Conservation (phyloP, 2,329 filamentous ascomycete genomes). For the Setomelanomma holmii region DNA sequence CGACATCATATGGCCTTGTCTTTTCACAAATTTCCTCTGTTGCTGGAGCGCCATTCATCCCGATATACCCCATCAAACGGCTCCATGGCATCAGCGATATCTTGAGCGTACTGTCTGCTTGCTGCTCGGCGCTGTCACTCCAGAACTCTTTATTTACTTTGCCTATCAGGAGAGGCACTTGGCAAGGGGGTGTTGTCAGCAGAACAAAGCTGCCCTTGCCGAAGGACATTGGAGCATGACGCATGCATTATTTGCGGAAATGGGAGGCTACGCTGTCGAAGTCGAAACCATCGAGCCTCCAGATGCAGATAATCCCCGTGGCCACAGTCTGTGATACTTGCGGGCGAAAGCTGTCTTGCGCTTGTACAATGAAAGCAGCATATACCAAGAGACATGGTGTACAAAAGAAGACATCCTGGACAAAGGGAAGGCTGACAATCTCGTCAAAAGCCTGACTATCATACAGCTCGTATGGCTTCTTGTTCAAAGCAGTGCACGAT, state of each 20-base stretch:
- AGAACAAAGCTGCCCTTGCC: neutral
- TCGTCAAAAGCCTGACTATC: slow-evolving; percentile 11
- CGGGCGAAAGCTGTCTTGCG: neutral
- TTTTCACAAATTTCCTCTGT: slow-evolving; percentile 12
- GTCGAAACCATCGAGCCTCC: neutral
- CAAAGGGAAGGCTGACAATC: slow-evolving; percentile 2
- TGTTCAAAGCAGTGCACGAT: slow-evolving; percentile 11
- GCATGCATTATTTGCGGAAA: slow-evolving; percentile 9
- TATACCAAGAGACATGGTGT: neutral
- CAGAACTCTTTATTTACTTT: neutral
- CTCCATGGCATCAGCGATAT: slow-evolving; percentile 8
- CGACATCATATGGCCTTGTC: slow-evolving; percentile 13
- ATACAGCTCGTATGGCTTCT: slow-evolving; percentile 16
- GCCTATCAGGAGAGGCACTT: neutral
- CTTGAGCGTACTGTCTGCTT: slow-evolving; percentile 8
- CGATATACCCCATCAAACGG: neutral
- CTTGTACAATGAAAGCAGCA: neutral
- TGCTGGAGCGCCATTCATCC: slow-evolving; percentile 14
- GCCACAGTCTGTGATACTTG: neutral
- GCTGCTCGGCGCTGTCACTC: neutral
- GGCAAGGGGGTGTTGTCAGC: neutral
- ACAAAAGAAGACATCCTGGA: neutral
- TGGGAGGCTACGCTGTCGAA: slow-evolving; percentile 9
- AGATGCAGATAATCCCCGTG: neutral
- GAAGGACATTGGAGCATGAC: slow-evolving; percentile 4